Evolutionary conservation across 495 filamentous ascomycete genomes (phyloP), one percentile per base, ranked within the genome.

Genomic region (Cladorrhinum samala): DNA sequence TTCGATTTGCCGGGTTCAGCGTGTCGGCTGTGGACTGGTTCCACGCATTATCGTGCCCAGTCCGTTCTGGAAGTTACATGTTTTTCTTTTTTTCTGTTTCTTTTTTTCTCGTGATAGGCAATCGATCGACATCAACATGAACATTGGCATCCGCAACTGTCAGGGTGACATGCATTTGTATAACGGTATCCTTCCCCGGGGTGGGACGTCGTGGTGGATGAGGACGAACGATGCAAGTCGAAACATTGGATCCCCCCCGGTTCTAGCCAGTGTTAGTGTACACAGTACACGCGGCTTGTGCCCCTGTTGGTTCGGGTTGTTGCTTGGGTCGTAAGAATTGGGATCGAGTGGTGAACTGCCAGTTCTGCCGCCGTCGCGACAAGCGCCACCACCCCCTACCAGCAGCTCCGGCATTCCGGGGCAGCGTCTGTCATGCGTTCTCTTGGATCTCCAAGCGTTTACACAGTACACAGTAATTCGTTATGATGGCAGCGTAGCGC

Each of bases 401-500:
- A 40, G 3, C 23, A 13, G 13, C 11, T 21, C 18, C 41, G 52
- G 37, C 5, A 17, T 30, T 4, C 14, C 20, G 9, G n/a, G 9
- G 25, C 24, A 20, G 7, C 27, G 36, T 36, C 17, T 54, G 46
- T 23, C 49, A 49, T 20, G 39, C 27, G 2, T 13, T 23, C 41
- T 30, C 50, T 52, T 52, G 50, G 40, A n/a, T 24, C 14, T 18
- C 4, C 4, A 21, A 38, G 42, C 19, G 18, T 55, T 55, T 50
- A n/a, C n/a, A n/a, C n/a, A n/a, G n/a, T n/a, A n/a, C n/a, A n/a
- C n/a, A n/a, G n/a, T n/a, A n/a, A n/a, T n/a, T n/a, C n/a, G n/a
- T n/a, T n/a, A n/a, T n/a, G 27, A 55, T 55, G 49, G 53, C 46
- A 50, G 46, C 39, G 52, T 55, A 27, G 53, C 45, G 45, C 13